phyloP scores from a whole-genome alignment of 1,139 yeast genomes.

The Candida mesenterica region DNA sequence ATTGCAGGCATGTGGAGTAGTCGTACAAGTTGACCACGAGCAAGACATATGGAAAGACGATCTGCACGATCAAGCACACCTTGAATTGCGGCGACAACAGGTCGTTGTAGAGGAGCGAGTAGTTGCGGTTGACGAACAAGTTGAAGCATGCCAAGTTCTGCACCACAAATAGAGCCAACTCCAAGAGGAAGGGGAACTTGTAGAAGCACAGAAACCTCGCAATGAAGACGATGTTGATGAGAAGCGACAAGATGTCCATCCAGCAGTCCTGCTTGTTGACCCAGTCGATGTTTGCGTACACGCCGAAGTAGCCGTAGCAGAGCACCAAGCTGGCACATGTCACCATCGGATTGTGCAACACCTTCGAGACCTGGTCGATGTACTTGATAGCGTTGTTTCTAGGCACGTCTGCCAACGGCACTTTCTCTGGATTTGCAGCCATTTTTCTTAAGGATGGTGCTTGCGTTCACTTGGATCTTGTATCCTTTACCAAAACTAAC shows the following conservation, averaged over 20 bases:
- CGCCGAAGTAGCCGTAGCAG: conserved; percentile 3
- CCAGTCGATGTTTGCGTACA: not conserved
- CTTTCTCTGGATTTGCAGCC: too few relatives aligned
- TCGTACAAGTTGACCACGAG: conserved; percentile 16
- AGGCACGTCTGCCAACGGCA: not conserved
- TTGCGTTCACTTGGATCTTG: too few relatives aligned
- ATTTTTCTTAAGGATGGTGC: too few relatives aligned
- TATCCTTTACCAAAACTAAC: too few relatives aligned
- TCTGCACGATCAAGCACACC: conserved; percentile 16
- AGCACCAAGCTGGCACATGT: conserved; percentile 2
- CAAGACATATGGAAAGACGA: conserved; percentile 20
- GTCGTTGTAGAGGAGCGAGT: conserved; percentile 11
- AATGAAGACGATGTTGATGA: conserved; percentile 22
- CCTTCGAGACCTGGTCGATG: conserved; percentile 3
- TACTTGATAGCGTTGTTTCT: conserved; percentile 1
- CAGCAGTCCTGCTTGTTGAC: conserved; percentile 10
- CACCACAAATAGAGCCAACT: conserved; percentile 15
- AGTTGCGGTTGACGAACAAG: conserved; percentile 7
- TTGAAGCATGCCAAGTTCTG: conserved; percentile 18
- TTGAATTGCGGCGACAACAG: conserved; percentile 9
- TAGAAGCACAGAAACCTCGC: conserved; percentile 17
- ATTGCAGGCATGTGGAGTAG: conserved; percentile 5
- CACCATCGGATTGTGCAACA: conserved; percentile 7
- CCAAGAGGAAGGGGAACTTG: conserved; percentile 12
- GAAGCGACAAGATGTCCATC: conserved; percentile 20